Conservation (phyloP, 208 protist genomes). For the Entamoeba dispar region DNA sequence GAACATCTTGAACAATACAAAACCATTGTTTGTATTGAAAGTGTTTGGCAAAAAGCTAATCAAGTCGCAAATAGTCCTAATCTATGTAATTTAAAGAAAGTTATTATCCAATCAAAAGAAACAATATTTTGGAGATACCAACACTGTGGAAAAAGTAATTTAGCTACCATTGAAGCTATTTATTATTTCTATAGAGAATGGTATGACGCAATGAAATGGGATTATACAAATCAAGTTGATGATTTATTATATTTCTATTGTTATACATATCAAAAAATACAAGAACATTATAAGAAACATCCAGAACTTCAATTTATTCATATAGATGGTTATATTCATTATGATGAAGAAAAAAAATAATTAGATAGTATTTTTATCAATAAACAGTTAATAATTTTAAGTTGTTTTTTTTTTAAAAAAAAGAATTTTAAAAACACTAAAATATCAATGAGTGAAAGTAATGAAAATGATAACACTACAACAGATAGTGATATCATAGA, state of each 20-base stretch:
- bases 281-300: neutral
- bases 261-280: neutral
- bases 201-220: neutral
- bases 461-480: too few relatives aligned
- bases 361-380: too few relatives aligned
- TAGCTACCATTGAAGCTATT: slow-evolving; percentile 22
- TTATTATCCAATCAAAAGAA: slow-evolving; percentile 13
- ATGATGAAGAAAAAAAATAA: too few relatives aligned
- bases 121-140: slow-evolving; percentile 19
- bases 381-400: too few relatives aligned
- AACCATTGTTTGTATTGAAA: slow-evolving; percentile 19
- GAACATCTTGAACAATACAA: slow-evolving; percentile 2
- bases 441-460: too few relatives aligned
- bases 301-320: neutral
- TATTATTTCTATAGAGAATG: slow-evolving; percentile 22
- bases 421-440: too few relatives aligned
- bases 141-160: neutral
- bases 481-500: too few relatives aligned
- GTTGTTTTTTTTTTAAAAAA: too few relatives aligned
- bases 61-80: neutral
- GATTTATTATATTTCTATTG: slow-evolving; percentile 4
- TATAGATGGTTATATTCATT: too few relatives aligned
- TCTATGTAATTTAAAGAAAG: neutral
- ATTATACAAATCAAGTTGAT: slow-evolving; percentile 1
- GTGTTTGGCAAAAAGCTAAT: slow-evolving; percentile 5